Conservation (phyloP, 208 protist species). For the Trypanosomatidae sp. region DNA sequence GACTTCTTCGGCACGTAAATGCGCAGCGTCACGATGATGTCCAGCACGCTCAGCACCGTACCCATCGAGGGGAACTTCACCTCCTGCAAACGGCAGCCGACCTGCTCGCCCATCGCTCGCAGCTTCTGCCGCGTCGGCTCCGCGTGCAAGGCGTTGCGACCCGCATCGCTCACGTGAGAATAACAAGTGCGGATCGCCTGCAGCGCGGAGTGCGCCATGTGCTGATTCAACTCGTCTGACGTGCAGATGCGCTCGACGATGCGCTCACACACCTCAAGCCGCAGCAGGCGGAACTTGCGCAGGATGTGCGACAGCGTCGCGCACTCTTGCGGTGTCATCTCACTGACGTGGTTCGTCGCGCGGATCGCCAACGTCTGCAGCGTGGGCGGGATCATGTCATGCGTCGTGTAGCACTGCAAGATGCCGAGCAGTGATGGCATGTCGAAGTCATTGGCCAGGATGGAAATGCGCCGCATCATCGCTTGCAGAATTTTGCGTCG, state of each 20-base stretch:
- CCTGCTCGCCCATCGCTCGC: slow-evolving; percentile 82
- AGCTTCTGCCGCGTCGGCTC: slow-evolving; percentile 89
- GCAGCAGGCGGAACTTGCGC: slow-evolving; percentile 75
- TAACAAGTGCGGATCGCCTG: slow-evolving; percentile 72
- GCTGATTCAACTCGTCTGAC: slow-evolving; percentile 77
- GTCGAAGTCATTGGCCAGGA: slow-evolving; percentile 88
- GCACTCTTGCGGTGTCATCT: slow-evolving; percentile 88
- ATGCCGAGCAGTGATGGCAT: slow-evolving; percentile 83
- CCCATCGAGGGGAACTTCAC: slow-evolving; percentile 60
- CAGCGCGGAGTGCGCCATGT: slow-evolving; percentile 80
- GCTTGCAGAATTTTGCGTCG: slow-evolving; percentile 77
- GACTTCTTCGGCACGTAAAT: slow-evolving; percentile 90
- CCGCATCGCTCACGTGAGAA: slow-evolving; percentile 71
- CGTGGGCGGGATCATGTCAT: slow-evolving; percentile 74
- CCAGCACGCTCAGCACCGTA: slow-evolving; percentile 64
- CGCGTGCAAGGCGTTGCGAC: slow-evolving; percentile 79
- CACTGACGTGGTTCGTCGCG: slow-evolving; percentile 80
- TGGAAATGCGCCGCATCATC: slow-evolving; percentile 67
- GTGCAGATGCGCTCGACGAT: slow-evolving; percentile 81
- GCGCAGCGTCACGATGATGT: slow-evolving; percentile 82
- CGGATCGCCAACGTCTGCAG: slow-evolving; percentile 80
- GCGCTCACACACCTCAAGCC: slow-evolving; percentile 85
- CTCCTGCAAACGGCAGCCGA: slow-evolving; percentile 80
- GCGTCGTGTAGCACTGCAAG: slow-evolving; percentile 88
- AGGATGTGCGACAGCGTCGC: slow-evolving; percentile 80